Evolutionary conservation across 257 asterid species (phyloP), one percentile per base, ranked within the genome.

Genomic region (Solanum chiquidenum): DNA sequence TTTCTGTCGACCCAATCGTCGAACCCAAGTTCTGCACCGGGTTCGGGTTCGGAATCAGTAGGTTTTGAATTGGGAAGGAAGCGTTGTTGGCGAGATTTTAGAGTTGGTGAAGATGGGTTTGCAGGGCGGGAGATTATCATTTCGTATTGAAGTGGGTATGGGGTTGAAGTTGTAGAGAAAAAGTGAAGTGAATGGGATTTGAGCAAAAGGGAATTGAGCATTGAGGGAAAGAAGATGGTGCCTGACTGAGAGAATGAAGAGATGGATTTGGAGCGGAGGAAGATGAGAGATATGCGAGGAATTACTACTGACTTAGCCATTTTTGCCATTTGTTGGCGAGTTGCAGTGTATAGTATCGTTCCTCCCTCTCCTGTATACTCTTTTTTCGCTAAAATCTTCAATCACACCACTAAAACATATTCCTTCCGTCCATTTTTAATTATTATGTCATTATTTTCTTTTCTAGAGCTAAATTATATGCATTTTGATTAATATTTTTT

Each of bases 51-150:
- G 2, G 91, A 87, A 4, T 84, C 87, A 37, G 83, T 58, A 33
- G 93, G 86, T 44, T 58, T 90, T 76, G 98, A 87, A 12, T 86
- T 84, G 21, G 94, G 90, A 31, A 88, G n/a, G 60, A 88, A 79
- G 33, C 88, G 85, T 27, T 90, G 90, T 10, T 42, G 79, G 55
- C 92, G 84, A 1, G 84, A 40, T 76, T 44, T 79, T 18, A 2
- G 38, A 6, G 33, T 46, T 27, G 11, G 44, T 82, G 69, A 49
- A 23, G 87, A 88, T 62, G 93, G 92, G 44, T 88, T 92, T 6
- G 91, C 94, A 42, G 98, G 98, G 90, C 96, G 98, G 90, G 98
- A 92, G 86, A 97, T 88, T 58, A 97, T 94, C 98, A 97, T 93
- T 38, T 97, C 99, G 91, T 95, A 95, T 85, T 95, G 98, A 73